Evolutionary conservation across 2,329 filamentous ascomycete species (phyloP), one percentile per base, ranked within the genome.

Genomic region (Ascochyta lentis): DNA sequence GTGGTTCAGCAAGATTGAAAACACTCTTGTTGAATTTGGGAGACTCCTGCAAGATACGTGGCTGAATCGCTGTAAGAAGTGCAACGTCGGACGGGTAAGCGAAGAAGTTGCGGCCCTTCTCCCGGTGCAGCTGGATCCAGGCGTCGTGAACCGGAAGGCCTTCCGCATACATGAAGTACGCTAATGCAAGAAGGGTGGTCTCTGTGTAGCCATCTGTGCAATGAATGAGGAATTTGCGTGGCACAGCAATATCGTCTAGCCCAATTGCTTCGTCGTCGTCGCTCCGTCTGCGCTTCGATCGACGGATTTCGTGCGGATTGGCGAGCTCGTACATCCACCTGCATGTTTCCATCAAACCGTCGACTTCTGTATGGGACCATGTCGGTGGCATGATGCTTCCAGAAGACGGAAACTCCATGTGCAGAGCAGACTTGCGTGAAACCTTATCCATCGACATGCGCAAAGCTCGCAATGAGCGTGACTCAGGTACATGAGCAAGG

Each of bases 161-260:
- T 59, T 95, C 91, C 49, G 90, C 91, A 76, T 92, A 99, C 83
- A 96, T 96, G 72, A 89, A 92, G 76, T 99, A 99, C 9, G 94
- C 91, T 35, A 99, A 86, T 2, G 86, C 92, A 16, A 99, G 82
- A 75, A 99, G 83, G 1, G 92, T 92, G 1, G 90, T 94, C 76
- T 99, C 95, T 0, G 95, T 99, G 69, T 99, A 99, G 16, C 95
- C 95, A 74, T 99, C 95, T 2, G 89, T 88, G 74, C 95, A 98
- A 76, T 98, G 94, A 37, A 99, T 90, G 29, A 98, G 84, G 31
- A 98, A 86, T 70, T 87, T 92, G 47, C 60, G 86, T 81, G 51
- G 86, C 33, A 48, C 66, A 48, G 63, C 51, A 51, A 72, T 61
- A 27, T 72, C 71, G 72, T 60, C 65, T 81, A 89, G 85, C 41